These are phyloP conservation scores for Acer negundo DNA, from an alignment of 345 rosid species.

Conservation along the genomic window DNA sequence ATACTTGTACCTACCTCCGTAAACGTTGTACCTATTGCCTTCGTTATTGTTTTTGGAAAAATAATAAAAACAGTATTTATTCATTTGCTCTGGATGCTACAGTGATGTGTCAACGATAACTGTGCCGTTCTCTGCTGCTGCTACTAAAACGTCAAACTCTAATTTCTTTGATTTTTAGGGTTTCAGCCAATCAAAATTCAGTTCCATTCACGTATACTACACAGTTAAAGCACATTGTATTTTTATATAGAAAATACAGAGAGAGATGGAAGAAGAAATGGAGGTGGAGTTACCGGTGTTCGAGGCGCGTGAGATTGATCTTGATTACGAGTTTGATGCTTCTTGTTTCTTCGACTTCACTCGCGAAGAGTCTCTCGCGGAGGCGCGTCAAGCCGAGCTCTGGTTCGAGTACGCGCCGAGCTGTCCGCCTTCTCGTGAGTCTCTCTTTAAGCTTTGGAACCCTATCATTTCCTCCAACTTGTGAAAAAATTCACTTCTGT, in stretches of 20 bases:
- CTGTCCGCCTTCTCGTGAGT: slow-evolving; percentile 93
- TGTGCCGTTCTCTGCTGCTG: slow-evolving; percentile 26
- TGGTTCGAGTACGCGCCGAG: slow-evolving; percentile 82
- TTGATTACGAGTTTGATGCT: slow-evolving; percentile 92
- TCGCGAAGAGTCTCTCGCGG: slow-evolving; percentile 55
- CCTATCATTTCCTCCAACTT: slow-evolving; percentile 18
- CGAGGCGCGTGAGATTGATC: slow-evolving; percentile 77
- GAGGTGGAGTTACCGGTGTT: slow-evolving; percentile 54
- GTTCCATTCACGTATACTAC: slow-evolving; percentile 13
- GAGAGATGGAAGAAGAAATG: slow-evolving; percentile 44
- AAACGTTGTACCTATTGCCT: slow-evolving; percentile 35
- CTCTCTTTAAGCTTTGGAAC: slow-evolving; percentile 11
- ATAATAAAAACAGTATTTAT: slow-evolving; percentile 9
- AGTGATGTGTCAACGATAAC: slow-evolving; percentile 30
- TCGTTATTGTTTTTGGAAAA: slow-evolving; percentile 9
- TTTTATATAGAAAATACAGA: background rate
- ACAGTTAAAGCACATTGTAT: background rate
- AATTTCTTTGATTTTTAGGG: slow-evolving; percentile 33
- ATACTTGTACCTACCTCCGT: slow-evolving; percentile 27
- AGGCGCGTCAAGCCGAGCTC: slow-evolving; percentile 63
- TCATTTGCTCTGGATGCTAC: slow-evolving; percentile 27
- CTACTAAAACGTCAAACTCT: slow-evolving; percentile 28
- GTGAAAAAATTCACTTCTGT: background rate
- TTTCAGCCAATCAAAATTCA: slow-evolving; percentile 24
- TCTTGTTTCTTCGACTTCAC: slow-evolving; percentile 75